Evolutionary conservation across 108 stramenopile species (phyloP), one percentile per base, ranked within the genome.

Genomic region (Aureococcus anophagefferens): DNA sequence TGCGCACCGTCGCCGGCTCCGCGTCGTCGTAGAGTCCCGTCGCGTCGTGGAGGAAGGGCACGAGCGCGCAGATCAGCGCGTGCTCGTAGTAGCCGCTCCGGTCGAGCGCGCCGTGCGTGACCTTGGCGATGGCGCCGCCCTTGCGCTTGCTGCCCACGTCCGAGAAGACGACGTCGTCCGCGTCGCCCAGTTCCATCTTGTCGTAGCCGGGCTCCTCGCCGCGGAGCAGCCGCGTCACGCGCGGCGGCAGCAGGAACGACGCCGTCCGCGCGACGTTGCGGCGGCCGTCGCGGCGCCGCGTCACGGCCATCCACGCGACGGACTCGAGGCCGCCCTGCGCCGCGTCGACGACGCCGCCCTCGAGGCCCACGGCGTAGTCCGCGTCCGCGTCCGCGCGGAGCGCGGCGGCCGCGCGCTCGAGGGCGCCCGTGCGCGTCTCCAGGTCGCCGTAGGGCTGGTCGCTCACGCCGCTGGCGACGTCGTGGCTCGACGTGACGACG

Each of bases 261-360:
- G 74, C 90, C 30, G 95, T 89, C 73, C 90, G 88, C 63, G 88
- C 88, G 66, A 70, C 84, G 30, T 46, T 83, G 79, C 75, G 72
- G 72, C 37, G 74, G 70, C 37, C 62, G 64, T 77, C 72, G 32
- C 79, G 77, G 51, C 74, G 79, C 25, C 90, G 90, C 46, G 88
- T 80, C n/a, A 93, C 65, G 0, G 89, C 90, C 86, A 94, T 93
- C 89, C 90, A 96, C 33, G 95, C 95, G 87, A 91, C 92, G 76
- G 92, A 93, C 81, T 79, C 87, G 46, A 95, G 70, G 21, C 80
- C 79, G 18, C 73, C 15, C 16, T 4, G 21, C 15, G n/a, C 44
- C 1, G 29, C 0, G 68, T 31, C 68, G 37, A 11, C 89, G 33
- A 94, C 77, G 35, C 95, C 95, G n/a, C 95, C 95, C 76, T 96